Percentiles rank a stretch among this genome's conserved stretches.
Conservation (phyloP, 2,329 filamentous ascomycete species). For the Diaporthe eres region DNA sequence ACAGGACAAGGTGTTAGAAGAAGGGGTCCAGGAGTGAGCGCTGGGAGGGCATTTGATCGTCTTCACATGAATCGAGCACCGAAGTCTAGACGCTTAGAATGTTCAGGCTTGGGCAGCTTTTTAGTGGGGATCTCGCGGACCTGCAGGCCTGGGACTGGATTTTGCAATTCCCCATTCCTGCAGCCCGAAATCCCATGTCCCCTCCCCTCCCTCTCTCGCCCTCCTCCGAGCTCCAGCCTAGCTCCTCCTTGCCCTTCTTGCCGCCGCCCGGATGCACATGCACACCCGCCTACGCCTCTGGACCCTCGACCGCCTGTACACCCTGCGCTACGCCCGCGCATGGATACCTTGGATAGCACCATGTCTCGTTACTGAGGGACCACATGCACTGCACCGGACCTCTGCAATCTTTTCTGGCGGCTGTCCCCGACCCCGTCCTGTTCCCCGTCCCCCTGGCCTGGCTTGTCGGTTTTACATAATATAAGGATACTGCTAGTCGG, state of each 20-base stretch:
- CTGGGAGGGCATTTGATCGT: background rate
- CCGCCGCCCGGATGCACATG: conserved; percentile 10
- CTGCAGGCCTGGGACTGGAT: conserved; percentile 36
- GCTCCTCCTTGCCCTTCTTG: background rate
- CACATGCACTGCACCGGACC: conserved; percentile 4
- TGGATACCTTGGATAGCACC: conserved; percentile 33
- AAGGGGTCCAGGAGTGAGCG: background rate
- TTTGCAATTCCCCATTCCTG: conserved; percentile 41
- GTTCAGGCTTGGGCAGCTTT: conserved; percentile 26
- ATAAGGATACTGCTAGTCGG: conserved; percentile 20
- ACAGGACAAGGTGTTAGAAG: background rate
- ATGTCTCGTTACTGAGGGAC: conserved; percentile 20
- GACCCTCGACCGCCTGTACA: background rate
- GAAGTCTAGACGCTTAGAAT: conserved; percentile 2
- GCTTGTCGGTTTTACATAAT: conserved; percentile 29
- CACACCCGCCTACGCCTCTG: background rate
- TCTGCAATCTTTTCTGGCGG: conserved; percentile 25
- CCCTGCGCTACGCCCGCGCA: conserved; percentile 14
- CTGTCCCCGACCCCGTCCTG: conserved; percentile 13
- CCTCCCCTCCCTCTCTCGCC: background rate
- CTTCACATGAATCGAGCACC: conserved; percentile 26
- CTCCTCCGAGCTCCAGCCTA: conserved; percentile 8
- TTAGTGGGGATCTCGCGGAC: conserved; percentile 21
- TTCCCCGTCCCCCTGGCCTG: conserved; percentile 12
- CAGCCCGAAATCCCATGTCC: conserved; percentile 41